Conservation (phyloP, 78 protist genomes). For the Dictyostelium brefeldianum region DNA sequence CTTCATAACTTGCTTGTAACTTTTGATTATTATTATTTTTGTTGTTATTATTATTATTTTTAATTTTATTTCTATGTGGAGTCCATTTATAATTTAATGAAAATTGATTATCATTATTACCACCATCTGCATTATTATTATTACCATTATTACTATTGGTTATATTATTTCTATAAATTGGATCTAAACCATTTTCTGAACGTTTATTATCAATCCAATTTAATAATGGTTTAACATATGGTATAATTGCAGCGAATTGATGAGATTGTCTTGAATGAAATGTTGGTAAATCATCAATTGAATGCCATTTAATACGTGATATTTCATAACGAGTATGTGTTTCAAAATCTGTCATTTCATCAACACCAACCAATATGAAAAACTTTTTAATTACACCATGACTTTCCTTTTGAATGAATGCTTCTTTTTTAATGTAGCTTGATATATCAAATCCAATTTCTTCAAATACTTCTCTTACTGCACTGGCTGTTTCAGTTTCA, state of each 20-base stretch:
- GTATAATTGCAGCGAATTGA: slow-evolving; percentile 77
- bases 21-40: background rate
- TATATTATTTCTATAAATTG: slow-evolving; percentile 4
- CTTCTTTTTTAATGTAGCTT: slow-evolving; percentile 53
- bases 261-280: slow-evolving; percentile 73
- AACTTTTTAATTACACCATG: slow-evolving; percentile 70
- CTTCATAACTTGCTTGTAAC: background rate
- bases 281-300: slow-evolving; percentile 59
- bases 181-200: slow-evolving; percentile 31
- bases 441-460: slow-evolving; percentile 68
- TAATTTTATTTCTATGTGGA: background rate
- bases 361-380: slow-evolving; percentile 65
- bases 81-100: slow-evolving; percentile 16
- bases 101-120: background rate
- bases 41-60: background rate
- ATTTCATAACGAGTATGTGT: slow-evolving; percentile 78
- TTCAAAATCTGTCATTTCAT: slow-evolving; percentile 71
- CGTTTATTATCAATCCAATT: slow-evolving; percentile 36
- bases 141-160: background rate
- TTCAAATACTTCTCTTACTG: slow-evolving; percentile 74
- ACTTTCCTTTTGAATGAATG: slow-evolving; percentile 67
- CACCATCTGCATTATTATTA: too few species aligned
- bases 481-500: slow-evolving; percentile 60
- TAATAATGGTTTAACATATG: slow-evolving; percentile 53
- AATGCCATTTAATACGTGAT: slow-evolving; percentile 77